Conservation (phyloP, 1,284 basidiomycete genomes). For the Chalciporus sp. region DNA sequence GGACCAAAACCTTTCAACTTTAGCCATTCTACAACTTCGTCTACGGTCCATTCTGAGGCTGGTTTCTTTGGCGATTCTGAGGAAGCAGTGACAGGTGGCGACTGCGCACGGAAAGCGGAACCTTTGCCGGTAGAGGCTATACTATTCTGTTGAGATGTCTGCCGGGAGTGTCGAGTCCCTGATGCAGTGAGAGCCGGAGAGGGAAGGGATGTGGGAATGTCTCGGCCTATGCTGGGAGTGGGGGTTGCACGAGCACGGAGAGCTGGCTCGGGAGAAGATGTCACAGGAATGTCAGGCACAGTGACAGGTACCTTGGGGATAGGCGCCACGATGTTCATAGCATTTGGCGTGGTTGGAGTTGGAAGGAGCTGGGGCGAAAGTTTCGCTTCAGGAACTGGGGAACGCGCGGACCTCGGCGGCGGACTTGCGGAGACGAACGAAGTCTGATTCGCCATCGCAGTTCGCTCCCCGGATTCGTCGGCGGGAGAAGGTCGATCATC, state of each 20-base stretch:
- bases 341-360: slow-evolving; percentile 21
- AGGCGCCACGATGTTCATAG: slow-evolving; percentile 20
- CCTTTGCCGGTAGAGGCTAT: slow-evolving; percentile 26
- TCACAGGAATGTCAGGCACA: slow-evolving; percentile 16
- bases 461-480: slow-evolving; percentile 41
- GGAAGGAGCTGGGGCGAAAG: slow-evolving; percentile 22
- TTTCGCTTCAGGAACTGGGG: slow-evolving; percentile 19
- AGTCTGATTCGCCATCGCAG: slow-evolving; percentile 44
- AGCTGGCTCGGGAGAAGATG: slow-evolving; percentile 18
- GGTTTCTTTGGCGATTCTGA: slow-evolving; percentile 32
- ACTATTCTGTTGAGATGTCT: slow-evolving; percentile 39
- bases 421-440: slow-evolving; percentile 39
- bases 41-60: slow-evolving; percentile 83
- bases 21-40: slow-evolving; percentile 92
- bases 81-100: slow-evolving; percentile 2
- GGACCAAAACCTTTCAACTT: slow-evolving; percentile 85
- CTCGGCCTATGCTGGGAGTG: slow-evolving; percentile 20
- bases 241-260: slow-evolving; percentile 14
- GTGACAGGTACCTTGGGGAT: slow-evolving; percentile 25
- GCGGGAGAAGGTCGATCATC: slow-evolving; percentile 36
- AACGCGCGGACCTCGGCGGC: slow-evolving; percentile 26
- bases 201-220: slow-evolving; percentile 33
- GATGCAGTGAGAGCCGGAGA: slow-evolving; percentile 44
- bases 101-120: slow-evolving; percentile 13
- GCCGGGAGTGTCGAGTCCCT: slow-evolving; percentile 28